Evolutionary conservation across 139 green algal species (phyloP), one percentile per base, ranked within the genome.

Genomic region (Chlamydomonas incerta): DNA sequence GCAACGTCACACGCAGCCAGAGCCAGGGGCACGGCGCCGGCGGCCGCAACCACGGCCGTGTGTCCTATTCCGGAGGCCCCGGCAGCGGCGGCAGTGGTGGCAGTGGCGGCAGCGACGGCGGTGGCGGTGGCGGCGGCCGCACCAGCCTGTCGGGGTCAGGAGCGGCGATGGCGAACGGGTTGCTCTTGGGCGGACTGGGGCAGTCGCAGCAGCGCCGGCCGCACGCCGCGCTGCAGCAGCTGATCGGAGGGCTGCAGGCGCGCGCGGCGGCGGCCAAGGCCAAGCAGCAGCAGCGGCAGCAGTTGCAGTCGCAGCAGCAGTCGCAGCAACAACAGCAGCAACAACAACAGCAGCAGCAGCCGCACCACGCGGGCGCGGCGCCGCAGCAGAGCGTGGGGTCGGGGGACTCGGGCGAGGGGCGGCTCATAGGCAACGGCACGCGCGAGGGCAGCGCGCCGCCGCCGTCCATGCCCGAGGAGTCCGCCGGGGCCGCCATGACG

Each of bases 231-330:
- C 35, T 83, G 62, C 75, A 83, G 35, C 75, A 72, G 75, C 75
- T 83, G 24, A 83, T 83, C 18, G 75, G 75, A 13, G 41, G 75
- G 35, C 41, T 83, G 75, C 75, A 83, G 58, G 60, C 75, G 28
- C 35, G 28, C 34, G 75, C 75, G 26, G 75, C 75, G 15, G 75
- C 75, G 62, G 37, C 60, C 13, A 46, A 23, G 37, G 75, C 75
- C 24, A 57, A 35, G 33, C 74, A 82, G 35, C 74, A 60, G 13
- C 74, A 82, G 55, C 55, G 55, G 8, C 55, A 23, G 21, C 52
- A 11, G 52, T 15, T 15, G 13, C 52, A 15, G 52, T 15, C 52
- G 15, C 52, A 58, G 52, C 55, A 62, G 55, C 55, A 62, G 55
- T 24, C 55, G 55, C 21, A 23, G 2, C 17, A 6, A 58, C 52